Conservation (phyloP, 2,329 filamentous ascomycete genomes). For the Sarocladium brachiariae region DNA sequence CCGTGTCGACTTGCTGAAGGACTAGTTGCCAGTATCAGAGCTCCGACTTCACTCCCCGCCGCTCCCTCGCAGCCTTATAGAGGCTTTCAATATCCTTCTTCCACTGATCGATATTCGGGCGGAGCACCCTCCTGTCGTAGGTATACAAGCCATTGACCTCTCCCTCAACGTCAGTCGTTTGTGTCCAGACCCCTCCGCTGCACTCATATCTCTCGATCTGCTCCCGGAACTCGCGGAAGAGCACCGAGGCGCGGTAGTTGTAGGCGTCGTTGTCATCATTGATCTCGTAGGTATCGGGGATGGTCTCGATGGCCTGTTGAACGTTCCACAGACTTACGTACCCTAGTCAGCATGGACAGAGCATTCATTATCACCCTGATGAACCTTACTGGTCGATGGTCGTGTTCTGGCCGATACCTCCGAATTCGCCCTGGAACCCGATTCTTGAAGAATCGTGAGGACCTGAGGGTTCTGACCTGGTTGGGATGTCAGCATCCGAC, state of each 20-base stretch:
- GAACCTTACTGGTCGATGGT: conserved; percentile 49
- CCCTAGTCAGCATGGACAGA: not conserved
- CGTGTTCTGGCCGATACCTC: conserved; percentile 60
- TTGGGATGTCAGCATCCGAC: not conserved
- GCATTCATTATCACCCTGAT: not conserved
- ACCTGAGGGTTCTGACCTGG: conserved; percentile 39
- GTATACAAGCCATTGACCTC: conserved; percentile 67
- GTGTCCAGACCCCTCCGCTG: conserved; percentile 64
- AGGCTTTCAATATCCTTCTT: conserved; percentile 50
- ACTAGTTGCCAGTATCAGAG: too few relatives aligned
- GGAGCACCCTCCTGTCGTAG: conserved; percentile 56
- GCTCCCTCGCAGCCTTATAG: conserved; percentile 44
- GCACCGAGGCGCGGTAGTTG: conserved; percentile 57
- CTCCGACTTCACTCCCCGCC: too few relatives aligned
- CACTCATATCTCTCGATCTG: conserved; percentile 56
- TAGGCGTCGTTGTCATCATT: conserved; percentile 50
- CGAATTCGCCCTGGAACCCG: conserved; percentile 65
- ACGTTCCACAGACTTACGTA: conserved; percentile 56
- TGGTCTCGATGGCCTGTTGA: conserved; percentile 46
- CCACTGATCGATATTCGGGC: conserved; percentile 53
- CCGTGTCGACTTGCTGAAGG: too few relatives aligned
- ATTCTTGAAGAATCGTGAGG: conserved; percentile 55
- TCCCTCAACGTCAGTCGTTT: conserved; percentile 68
- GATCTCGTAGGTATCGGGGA: conserved; percentile 64
- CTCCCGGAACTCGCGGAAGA: conserved; percentile 55